Conservation (phyloP, 768 basidiomycete genomes). For the Mycena galericulata region DNA sequence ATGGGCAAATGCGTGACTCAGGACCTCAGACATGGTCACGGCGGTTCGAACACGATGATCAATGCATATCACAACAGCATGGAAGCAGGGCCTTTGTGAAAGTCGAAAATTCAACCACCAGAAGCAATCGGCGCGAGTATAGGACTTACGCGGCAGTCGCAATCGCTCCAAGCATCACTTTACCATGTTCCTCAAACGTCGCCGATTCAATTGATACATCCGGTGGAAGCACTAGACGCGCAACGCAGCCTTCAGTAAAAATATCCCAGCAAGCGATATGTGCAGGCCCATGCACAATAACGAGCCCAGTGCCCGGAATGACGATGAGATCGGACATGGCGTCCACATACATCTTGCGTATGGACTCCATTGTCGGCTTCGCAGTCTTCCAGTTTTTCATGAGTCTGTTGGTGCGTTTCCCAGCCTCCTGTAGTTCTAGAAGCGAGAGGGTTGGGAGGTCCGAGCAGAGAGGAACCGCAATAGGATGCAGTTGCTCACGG, state of each 20-base stretch:
- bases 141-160: background rate
- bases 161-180: background rate
- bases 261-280: constrained; percentile 10
- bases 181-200: constrained; percentile 5
- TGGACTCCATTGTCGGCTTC: background rate
- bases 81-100: background rate
- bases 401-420: background rate
- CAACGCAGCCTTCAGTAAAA: background rate
- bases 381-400: constrained; percentile 11
- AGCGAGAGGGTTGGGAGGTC: background rate
- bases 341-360: background rate
- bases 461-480: background rate
- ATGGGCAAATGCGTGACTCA: background rate
- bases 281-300: background rate
- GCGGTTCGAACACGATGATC: background rate
- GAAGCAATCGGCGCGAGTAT: too few relatives aligned
- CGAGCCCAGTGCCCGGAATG: background rate
- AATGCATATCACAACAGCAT: background rate
- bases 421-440: background rate
- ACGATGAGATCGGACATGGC: background rate
- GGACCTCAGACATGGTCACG: background rate
- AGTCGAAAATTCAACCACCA: background rate
- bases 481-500: background rate
- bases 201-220: background rate
- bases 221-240: background rate